A percentile compares a stretch with the other conserved stretches of the same genome.
phyloP scores from a whole-genome alignment of 148 eudicot species.

The Rhododendron simsii region DNA sequence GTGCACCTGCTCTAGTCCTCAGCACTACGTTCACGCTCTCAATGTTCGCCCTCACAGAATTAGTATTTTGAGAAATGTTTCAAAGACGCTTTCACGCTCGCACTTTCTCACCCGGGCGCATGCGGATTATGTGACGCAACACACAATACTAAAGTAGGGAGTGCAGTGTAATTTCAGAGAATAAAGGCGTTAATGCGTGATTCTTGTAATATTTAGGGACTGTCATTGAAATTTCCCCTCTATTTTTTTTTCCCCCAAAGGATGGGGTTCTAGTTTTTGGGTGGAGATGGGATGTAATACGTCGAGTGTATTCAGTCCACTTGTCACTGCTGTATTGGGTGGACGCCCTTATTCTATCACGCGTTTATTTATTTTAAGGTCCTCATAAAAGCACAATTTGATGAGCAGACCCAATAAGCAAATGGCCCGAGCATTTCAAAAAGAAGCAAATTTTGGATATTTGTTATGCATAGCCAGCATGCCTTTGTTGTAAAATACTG shows the following conservation, averaged over 20 bases:
- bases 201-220: neutral
- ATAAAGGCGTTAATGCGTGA: neutral
- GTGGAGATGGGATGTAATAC: neutral
- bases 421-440: neutral
- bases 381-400: neutral
- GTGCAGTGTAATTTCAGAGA: neutral
- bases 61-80: no score
- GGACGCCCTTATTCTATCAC: neutral
- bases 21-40: no score
- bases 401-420: neutral
- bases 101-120: no score
- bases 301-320: neutral
- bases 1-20: no score
- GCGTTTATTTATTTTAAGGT: neutral
- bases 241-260: neutral
- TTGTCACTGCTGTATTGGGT: neutral
- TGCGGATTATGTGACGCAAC: no score
- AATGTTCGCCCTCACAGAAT: no score
- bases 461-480: no score
- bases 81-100: no score
- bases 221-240: neutral
- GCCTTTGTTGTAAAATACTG: no score
- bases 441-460: neutral
- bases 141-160: neutral
- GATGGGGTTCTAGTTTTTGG: neutral